Evolutionary conservation across 257 asterid genomes (phyloP).

Genomic region (Paulownia fortunei): DNA sequence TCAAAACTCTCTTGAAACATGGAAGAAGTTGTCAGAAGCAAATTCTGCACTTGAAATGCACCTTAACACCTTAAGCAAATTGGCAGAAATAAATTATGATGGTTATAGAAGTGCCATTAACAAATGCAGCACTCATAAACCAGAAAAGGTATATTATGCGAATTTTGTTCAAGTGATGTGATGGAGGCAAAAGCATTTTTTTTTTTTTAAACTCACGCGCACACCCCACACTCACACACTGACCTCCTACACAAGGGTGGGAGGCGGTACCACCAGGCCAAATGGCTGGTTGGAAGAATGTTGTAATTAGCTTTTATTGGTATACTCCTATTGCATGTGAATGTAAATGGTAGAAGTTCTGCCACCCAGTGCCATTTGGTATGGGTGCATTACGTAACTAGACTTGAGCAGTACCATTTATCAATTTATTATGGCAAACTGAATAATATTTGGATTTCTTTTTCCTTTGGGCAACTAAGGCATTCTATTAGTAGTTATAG

Average conservation of each 20-base stretch:
- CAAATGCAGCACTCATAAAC: conserved; percentile 65
- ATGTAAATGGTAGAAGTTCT: neutral
- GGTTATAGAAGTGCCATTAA: conserved; percentile 58
- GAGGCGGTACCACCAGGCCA: no score
- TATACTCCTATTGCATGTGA: conserved; percentile 2
- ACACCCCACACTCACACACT: no score
- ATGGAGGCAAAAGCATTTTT: conserved; percentile 18
- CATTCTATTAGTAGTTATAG: neutral
- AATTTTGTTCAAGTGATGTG: conserved; percentile 12
- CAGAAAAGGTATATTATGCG: conserved; percentile 64
- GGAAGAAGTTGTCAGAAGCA: conserved; percentile 85
- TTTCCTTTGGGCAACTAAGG: neutral
- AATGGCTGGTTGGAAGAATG: no score
- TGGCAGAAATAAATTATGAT: conserved; percentile 64
- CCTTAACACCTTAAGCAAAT: conserved; percentile 59
- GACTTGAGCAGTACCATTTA: conserved; percentile 9
- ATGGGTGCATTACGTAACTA: neutral
- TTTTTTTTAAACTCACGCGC: no score
- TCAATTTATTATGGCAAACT: neutral
- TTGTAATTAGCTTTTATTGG: neutral
- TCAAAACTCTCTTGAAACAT: conserved; percentile 68
- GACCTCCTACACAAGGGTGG: no score
- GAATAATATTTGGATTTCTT: neutral
- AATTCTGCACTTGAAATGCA: conserved; percentile 78
- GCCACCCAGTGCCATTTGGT: neutral